A percentile compares a stretch with the other conserved stretches of the same genome.
These are phyloP conservation scores for Cryptosporidium sp. DNA, from an alignment of 169 alveolate genomes.

Conservation along the genomic window DNA sequence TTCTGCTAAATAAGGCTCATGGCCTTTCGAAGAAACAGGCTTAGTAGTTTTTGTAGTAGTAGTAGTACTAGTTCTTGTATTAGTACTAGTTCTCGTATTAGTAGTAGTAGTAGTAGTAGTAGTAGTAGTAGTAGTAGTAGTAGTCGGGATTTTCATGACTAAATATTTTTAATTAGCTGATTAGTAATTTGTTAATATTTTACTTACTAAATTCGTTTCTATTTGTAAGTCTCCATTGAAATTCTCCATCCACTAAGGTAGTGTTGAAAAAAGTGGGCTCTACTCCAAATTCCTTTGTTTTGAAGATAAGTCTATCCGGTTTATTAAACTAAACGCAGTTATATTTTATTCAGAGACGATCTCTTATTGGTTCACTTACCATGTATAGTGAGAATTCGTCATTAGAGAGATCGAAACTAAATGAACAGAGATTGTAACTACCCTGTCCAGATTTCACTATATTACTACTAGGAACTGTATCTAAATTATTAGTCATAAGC, in stretches of 20 bases:
- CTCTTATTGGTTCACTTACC: not conserved
- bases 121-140: no score
- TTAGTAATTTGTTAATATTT: no score
- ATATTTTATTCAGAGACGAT: not conserved
- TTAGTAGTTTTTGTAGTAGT: not conserved
- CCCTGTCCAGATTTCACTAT: not conserved
- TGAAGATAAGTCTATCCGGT: not conserved
- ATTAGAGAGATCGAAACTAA: not conserved
- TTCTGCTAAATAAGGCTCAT: no score
- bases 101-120: no score
- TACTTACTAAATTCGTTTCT: not conserved
- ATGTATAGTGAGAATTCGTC: not conserved
- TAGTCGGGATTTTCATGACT: no score
- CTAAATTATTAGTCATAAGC: not conserved
- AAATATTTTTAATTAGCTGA: no score
- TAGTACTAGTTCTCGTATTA: no score
- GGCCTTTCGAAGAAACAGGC: not conserved
- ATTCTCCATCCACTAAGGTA: not conserved
- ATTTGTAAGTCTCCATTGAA: not conserved
- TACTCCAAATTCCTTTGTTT: not conserved
- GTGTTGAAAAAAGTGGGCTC: slow-evolving; percentile 4
- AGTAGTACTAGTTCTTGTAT: not conserved
- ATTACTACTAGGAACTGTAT: not conserved
- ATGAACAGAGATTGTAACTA: slow-evolving; percentile 1
- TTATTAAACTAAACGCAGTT: not conserved